Conservation (phyloP, 805 yeast species). For the Candida xyloterini region DNA sequence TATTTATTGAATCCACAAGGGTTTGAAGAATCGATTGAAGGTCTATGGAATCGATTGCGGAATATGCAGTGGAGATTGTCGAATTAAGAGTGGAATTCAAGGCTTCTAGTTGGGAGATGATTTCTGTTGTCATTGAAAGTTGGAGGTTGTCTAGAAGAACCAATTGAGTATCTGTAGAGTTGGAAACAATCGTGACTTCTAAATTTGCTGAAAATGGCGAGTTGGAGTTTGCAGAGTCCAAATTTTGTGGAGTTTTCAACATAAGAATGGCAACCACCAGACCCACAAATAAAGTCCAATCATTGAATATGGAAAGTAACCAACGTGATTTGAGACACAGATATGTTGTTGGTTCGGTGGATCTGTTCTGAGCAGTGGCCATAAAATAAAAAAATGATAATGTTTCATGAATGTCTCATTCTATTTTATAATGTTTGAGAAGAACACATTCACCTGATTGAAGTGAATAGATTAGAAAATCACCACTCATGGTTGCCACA, state of each 20-base stretch:
- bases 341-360: slow-evolving; percentile 22
- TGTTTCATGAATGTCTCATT: slow-evolving; percentile 9
- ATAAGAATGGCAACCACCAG: slow-evolving; percentile 2
- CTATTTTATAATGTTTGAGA: slow-evolving; percentile 31
- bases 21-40: slow-evolving; percentile 3
- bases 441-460: slow-evolving; percentile 74
- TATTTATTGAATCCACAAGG: slow-evolving; percentile 9
- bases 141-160: slow-evolving; percentile 8
- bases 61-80: slow-evolving; percentile 9
- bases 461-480: slow-evolving; percentile 73
- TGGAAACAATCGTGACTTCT: not conserved
- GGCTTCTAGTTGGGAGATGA: slow-evolving; percentile 1
- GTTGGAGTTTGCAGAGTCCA: not conserved
- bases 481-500: slow-evolving; percentile 81
- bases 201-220: not conserved
- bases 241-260: not conserved
- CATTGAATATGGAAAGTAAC: slow-evolving; percentile 19
- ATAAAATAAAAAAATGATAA: slow-evolving; percentile 1
- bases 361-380: slow-evolving; percentile 23
- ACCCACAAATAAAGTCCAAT: slow-evolving; percentile 6
- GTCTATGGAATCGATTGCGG: not conserved
- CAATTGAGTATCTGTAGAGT: not conserved
- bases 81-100: slow-evolving; percentile 9
- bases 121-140: slow-evolving; percentile 1
- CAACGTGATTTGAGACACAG: slow-evolving; percentile 26